A percentile compares a stretch with the other conserved stretches of the same genome.
These are phyloP conservation scores for Komagataella pastoris DNA, from an alignment of 805 yeast species.

Conservation along the genomic window DNA sequence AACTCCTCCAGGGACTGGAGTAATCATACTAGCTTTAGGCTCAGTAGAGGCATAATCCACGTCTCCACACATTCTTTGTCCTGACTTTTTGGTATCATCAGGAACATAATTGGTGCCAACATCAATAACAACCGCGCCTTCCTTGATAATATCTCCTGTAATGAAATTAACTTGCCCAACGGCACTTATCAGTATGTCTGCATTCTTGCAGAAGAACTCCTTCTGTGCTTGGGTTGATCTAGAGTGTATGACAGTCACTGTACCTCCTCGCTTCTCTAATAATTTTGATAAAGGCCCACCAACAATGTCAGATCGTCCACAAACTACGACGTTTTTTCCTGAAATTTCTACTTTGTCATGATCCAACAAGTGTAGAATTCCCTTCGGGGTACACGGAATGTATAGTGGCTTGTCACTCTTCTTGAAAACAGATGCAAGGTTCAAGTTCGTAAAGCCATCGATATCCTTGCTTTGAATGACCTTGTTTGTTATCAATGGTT, in stretches of 20 bases:
- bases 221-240: slow-evolving; percentile 47
- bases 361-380: slow-evolving; percentile 70
- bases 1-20: slow-evolving; percentile 99
- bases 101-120: slow-evolving; percentile 89
- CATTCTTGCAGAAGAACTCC: slow-evolving; percentile 36
- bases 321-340: slow-evolving; percentile 83
- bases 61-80: slow-evolving; percentile 85
- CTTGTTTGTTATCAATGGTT: slow-evolving; percentile 64
- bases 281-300: slow-evolving; percentile 88
- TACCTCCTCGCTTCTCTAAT: slow-evolving; percentile 66
- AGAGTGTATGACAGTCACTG: slow-evolving; percentile 83
- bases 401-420: slow-evolving; percentile 74
- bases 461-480: slow-evolving; percentile 83
- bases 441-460: slow-evolving; percentile 85
- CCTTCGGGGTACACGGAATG: slow-evolving; percentile 93
- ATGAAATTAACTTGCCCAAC: slow-evolving; percentile 79
- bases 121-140: slow-evolving; percentile 77
- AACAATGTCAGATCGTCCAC: slow-evolving; percentile 93
- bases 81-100: slow-evolving; percentile 63
- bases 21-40: slow-evolving; percentile 52
- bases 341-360: slow-evolving; percentile 49
- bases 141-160: slow-evolving; percentile 79
- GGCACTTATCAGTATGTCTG: slow-evolving; percentile 88
- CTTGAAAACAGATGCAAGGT: slow-evolving; percentile 84
- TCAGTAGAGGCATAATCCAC: slow-evolving; percentile 69